Evolutionary conservation across 768 basidiomycete genomes (phyloP).

Genomic region (Suillus fuscotomentosus): DNA sequence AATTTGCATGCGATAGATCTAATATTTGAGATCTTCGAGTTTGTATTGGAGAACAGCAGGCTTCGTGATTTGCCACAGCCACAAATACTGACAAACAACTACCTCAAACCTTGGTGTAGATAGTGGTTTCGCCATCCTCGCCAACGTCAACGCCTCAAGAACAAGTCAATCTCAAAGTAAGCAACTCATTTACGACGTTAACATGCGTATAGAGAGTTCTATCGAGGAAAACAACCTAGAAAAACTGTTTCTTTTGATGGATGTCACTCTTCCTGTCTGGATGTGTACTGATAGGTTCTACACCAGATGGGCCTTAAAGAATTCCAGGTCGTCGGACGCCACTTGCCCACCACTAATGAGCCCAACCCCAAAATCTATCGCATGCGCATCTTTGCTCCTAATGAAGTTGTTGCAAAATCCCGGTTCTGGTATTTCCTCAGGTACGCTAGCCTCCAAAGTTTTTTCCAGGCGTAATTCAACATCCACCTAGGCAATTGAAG

Average conservation of each 20-base stretch:
- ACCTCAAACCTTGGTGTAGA: slow-evolving; percentile 6
- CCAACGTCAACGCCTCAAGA: slow-evolving; percentile 28
- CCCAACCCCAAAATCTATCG: slow-evolving; percentile 98
- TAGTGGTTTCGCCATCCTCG: slow-evolving; percentile 19
- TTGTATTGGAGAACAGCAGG: not conserved
- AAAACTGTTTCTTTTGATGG: slow-evolving; percentile 25
- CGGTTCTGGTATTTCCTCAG: slow-evolving; percentile 99
- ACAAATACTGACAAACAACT: slow-evolving; percentile 29
- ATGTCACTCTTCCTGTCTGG: slow-evolving; percentile 21
- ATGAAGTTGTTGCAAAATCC: slow-evolving; percentile 98
- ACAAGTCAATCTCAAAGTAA: slow-evolving; percentile 28
- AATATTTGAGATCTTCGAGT: not conserved
- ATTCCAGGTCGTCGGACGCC: slow-evolving; percentile 97
- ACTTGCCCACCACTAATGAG: slow-evolving; percentile 90
- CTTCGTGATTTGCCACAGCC: not conserved
- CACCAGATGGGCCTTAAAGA: slow-evolving; percentile 77
- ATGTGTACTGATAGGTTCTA: slow-evolving; percentile 17
- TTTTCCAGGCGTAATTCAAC: not conserved
- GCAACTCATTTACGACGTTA: slow-evolving; percentile 11
- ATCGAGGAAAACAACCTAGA: not conserved
- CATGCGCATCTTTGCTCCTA: slow-evolving; percentile 99
- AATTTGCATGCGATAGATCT: not conserved
- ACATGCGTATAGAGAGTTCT: not conserved
- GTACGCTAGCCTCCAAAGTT: slow-evolving; percentile 37
- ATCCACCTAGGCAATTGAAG: slow-evolving; percentile 72